phyloP scores from a whole-genome alignment of 208 protist species.

The Trypanosoma scelopori region DNA sequence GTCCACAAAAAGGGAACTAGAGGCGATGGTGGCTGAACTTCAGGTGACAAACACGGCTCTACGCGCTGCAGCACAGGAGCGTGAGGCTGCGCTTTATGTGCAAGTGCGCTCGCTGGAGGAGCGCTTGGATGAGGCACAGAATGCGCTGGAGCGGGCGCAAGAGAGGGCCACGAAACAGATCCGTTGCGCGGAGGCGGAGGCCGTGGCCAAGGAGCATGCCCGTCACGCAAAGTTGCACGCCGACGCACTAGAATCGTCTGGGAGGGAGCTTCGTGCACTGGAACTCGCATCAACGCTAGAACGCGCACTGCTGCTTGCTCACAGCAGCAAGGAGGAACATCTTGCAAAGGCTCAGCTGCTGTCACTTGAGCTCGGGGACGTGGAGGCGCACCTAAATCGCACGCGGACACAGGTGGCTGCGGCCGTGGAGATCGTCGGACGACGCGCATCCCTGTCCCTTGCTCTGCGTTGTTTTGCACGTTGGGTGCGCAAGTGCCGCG shows the following conservation, averaged over 20 bases:
- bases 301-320: constrained; percentile 1
- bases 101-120: background rate
- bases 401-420: background rate
- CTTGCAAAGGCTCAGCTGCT: background rate
- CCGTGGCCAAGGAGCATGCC: background rate
- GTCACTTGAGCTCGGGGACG: constrained; percentile 3
- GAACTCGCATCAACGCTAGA: background rate
- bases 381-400: background rate
- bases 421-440: background rate
- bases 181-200: background rate
- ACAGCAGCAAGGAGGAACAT: background rate
- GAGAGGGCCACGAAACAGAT: background rate
- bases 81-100: background rate
- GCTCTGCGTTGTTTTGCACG: background rate
- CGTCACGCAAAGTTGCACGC: constrained; percentile 1
- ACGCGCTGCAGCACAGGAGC: background rate
- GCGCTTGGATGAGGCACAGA: background rate
- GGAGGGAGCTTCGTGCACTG: background rate
- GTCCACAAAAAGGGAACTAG: background rate
- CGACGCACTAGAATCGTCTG: background rate
- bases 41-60: background rate
- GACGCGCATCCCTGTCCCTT: background rate
- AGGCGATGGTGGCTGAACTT: background rate
- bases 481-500: constrained; percentile 5
- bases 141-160: background rate